Evolutionary conservation across 345 rosid species (phyloP), one percentile per base, ranked within the genome.

Genomic region (Tarenaya hassleriana): DNA sequence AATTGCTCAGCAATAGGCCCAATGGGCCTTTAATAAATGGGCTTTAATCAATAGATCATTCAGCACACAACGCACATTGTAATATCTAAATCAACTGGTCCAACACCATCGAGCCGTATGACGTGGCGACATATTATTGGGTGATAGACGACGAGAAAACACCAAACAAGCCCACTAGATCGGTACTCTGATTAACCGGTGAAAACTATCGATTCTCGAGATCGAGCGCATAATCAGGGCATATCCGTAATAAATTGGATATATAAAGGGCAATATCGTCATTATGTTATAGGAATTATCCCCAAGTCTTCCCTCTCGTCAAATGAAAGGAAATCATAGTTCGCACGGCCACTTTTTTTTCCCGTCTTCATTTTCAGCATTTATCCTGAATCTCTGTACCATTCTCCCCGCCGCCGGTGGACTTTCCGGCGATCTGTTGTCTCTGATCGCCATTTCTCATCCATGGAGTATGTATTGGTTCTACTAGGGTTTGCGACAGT

Each of bases 241-340:
- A 35, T n/a, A 35, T 39, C 37, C 56, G 69, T 69, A 62, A 57
- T 39, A 51, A 3, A 6, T 34, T 10, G 1, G 38, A 41, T 5
- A 19, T 1, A 17, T 7, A 12, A 11, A 56, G 56, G 70, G 33
- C 32, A 34, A 47, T 34, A 49, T 35, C 8, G 76, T 50, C 56
- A 54, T 54, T 48, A 13, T 0, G 0, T 7, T 9, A 58, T 0
- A 0, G 7, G 17, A 39, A 3, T 53, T 3, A 47, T 59, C 50
- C 59, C 61, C 32, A 51, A 58, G 69, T 71, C 72, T 32, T 47
- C 75, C 47, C 53, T 41, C 56, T 50, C 52, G 42, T 62, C 37
- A 62, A 48, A 63, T 19, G 32, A 52, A 48, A 55, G 50, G 42
- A 16, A 55, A 55, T 29, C 60, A 19, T n/a, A 24, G 29, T 24